phyloP scores from a whole-genome alignment of 306 rosid species.

The Castanea sativa region DNA sequence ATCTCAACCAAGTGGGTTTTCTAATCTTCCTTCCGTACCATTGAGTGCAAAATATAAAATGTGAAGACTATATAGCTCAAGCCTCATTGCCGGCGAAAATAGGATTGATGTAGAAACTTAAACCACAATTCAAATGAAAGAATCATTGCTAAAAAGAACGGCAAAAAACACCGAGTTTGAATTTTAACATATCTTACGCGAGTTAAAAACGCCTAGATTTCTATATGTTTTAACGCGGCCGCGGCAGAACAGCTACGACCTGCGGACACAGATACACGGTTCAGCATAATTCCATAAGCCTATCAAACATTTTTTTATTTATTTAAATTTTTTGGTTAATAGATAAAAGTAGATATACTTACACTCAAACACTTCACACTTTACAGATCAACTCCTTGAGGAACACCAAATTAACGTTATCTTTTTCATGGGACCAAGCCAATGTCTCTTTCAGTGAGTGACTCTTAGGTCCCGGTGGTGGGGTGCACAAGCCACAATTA shows the following conservation, averaged over 20 bases:
- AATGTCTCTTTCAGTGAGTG: conserved; percentile 18
- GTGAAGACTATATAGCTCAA: neutral
- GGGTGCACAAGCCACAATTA: conserved; percentile 15
- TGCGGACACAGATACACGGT: neutral
- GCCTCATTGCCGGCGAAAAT: neutral
- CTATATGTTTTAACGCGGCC: neutral
- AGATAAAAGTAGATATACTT: no score
- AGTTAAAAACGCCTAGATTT: neutral
- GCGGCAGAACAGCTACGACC: neutral
- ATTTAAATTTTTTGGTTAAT: no score
- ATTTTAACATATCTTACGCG: neutral
- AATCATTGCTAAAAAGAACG: neutral
- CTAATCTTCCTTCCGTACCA: neutral
- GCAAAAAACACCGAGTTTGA: neutral
- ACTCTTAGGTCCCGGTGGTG: conserved; percentile 1
- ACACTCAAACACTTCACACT: neutral
- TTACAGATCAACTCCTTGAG: neutral
- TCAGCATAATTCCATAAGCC: neutral
- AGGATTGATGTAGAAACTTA: neutral
- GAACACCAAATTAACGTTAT: neutral
- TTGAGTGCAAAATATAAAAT: neutral
- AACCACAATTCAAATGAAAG: neutral
- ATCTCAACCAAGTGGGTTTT: conserved; percentile 8
- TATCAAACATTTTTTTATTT: neutral
- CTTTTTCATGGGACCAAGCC: neutral